A percentile compares a stretch with the other conserved stretches of the same genome.
Conservation (phyloP, 768 basidiomycete genomes). For the Leccinum aurantiacum region DNA sequence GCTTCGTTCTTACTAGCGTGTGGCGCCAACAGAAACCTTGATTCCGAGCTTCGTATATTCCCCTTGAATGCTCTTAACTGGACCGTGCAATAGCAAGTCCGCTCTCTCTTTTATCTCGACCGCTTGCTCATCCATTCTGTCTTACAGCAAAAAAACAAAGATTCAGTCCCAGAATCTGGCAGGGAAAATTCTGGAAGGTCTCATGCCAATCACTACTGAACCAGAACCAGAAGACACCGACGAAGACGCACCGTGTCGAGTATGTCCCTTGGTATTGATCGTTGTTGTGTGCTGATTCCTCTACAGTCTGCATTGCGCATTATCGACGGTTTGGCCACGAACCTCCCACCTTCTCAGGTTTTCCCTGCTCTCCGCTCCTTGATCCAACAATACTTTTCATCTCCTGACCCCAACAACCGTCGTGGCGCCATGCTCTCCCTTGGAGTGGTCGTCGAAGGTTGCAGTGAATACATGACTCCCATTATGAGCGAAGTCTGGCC, state of each 20-base stretch:
- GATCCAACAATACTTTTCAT: slow-evolving; percentile 83
- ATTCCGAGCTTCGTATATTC: slow-evolving; percentile 81
- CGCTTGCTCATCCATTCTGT: slow-evolving; percentile 4
- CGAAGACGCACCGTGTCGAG: slow-evolving; percentile 89
- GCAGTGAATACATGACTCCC: slow-evolving; percentile 96
- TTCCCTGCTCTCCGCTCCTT: slow-evolving; percentile 87
- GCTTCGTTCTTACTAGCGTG: slow-evolving; percentile 85
- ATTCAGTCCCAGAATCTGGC: slow-evolving; percentile 86
- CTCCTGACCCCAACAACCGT: slow-evolving; percentile 72
- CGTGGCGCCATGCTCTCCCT: slow-evolving; percentile 95
- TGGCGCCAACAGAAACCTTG: slow-evolving; percentile 75
- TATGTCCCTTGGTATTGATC: slow-evolving; percentile 38
- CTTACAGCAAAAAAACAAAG: slow-evolving; percentile 88
- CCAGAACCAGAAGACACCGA: slow-evolving; percentile 92
- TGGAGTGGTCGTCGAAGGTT: slow-evolving; percentile 95
- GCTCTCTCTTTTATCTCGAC: neutral
- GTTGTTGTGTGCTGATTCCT: slow-evolving; percentile 8
- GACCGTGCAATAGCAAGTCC: slow-evolving; percentile 89
- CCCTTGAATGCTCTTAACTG: slow-evolving; percentile 92
- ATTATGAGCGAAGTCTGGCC: slow-evolving; percentile 93
- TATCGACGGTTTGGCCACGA: slow-evolving; percentile 89
- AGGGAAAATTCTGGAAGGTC: slow-evolving; percentile 79
- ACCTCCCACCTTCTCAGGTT: slow-evolving; percentile 91
- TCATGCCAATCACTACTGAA: slow-evolving; percentile 94
- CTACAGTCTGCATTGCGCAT: slow-evolving; percentile 87